Conservation (phyloP, 2,329 filamentous ascomycete genomes). For the Onygenales sp. region DNA sequence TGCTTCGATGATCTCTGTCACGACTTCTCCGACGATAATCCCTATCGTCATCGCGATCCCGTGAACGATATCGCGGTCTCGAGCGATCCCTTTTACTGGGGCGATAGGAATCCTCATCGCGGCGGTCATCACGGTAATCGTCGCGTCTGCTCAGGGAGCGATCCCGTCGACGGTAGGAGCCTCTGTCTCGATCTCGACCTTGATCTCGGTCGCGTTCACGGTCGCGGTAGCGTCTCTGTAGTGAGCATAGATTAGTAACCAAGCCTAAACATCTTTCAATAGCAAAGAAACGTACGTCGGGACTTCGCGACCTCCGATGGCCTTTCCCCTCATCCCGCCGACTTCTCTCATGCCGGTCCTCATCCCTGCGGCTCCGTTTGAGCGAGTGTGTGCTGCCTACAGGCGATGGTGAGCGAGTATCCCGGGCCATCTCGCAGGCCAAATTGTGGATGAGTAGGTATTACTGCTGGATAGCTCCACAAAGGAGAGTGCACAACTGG, state of each 20-base stretch:
- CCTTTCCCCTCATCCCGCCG: slow-evolving; percentile 42
- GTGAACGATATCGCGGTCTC: slow-evolving; percentile 55
- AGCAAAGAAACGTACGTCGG: slow-evolving; percentile 32
- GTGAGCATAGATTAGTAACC: slow-evolving; percentile 6
- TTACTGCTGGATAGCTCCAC: slow-evolving; percentile 24
- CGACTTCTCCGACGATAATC: slow-evolving; percentile 55
- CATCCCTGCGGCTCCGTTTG: slow-evolving; percentile 50
- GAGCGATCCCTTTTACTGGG: slow-evolving; percentile 53
- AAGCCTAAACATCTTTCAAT: background rate
- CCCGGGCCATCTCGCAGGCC: slow-evolving; percentile 51
- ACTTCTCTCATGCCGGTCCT: slow-evolving; percentile 43
- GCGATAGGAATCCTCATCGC: slow-evolving; percentile 57
- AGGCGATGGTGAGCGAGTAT: slow-evolving; percentile 82
- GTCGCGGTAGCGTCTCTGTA: slow-evolving; percentile 44
- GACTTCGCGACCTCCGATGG: slow-evolving; percentile 39
- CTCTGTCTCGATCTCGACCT: slow-evolving; percentile 50
- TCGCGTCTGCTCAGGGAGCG: slow-evolving; percentile 50
- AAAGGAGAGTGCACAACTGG: background rate
- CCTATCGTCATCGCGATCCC: slow-evolving; percentile 46
- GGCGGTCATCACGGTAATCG: slow-evolving; percentile 41
- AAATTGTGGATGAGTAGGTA: slow-evolving; percentile 38
- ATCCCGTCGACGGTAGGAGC: slow-evolving; percentile 56
- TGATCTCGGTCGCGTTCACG: slow-evolving; percentile 42
- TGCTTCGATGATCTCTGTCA: slow-evolving; percentile 58
- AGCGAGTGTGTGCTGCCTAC: slow-evolving; percentile 73